Base-by-base conservation (phyloP, 2,329 filamentous ascomycete species). In the Xylariomycetidae sp. region DNA sequence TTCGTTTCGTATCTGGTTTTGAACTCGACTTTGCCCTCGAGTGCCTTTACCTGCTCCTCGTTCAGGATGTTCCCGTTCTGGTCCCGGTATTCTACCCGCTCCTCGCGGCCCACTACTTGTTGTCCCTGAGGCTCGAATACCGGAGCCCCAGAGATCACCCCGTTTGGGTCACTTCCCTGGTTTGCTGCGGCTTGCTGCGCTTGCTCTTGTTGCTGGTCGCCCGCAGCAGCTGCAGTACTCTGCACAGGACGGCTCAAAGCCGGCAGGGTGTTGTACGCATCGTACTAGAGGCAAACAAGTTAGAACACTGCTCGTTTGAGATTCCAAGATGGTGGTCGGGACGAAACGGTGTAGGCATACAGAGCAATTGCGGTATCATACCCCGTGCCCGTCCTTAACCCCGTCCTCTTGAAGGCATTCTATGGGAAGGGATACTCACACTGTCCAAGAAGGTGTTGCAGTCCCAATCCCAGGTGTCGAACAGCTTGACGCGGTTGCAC, bases 1-100 rank as follows among this genome's bases (percentile, higher is more conserved):
- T 85, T 76, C n/a, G 90, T 95, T 69, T 96, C 90, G 57, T 95
- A 95, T 47, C 82, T 83, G 10, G 92, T 96, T 65, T 93, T 81
- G 65, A 98, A 95, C 52, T 87, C 86, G 39, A 96, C 89, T 62
- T 95, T 93, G 52, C 90, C 92, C 59, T 90, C 76, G 19, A 98
- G 76, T 14, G 75, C 76, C 52, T 83, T 77, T 38, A 98, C 88
- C 57, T 95, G 77, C 53, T 88, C 84, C 34, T 83, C 78, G 53
- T 90, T 69, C 19, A 98, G 74, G 19, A 96, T 59, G 54, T 95
- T 95, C 46, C 92, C 92, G 49, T 94, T 72, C 60, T 95, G 86
- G 59, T 96, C 92, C 34, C 92, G 84, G 64, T 95, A 98, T 63
- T 96, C 92, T 29, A 96, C 68, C 47, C 81, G 82, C 63, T 95